phyloP scores from a whole-genome alignment of 176 grass and related monocot genomes.

The Elaeis guineensis region DNA sequence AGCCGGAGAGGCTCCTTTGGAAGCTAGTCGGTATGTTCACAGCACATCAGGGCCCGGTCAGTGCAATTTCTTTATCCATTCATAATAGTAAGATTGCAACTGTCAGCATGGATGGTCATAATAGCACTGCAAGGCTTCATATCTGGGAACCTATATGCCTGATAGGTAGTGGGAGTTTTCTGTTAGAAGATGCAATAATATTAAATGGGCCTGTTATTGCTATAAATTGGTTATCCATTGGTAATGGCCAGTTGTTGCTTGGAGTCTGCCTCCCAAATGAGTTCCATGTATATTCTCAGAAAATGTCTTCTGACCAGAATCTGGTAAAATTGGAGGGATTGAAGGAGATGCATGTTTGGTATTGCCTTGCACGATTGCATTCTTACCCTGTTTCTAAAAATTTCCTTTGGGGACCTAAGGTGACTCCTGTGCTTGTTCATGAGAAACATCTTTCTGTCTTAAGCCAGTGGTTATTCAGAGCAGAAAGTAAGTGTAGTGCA shows the following conservation, averaged over 20 bases:
- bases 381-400: slow-evolving; percentile 49
- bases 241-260: slow-evolving; percentile 69
- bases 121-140: slow-evolving; percentile 39
- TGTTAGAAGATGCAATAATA: slow-evolving; percentile 58
- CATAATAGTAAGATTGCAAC: slow-evolving; percentile 69
- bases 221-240: slow-evolving; percentile 70
- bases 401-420: slow-evolving; percentile 84
- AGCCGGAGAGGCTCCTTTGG: slow-evolving; percentile 44
- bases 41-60: slow-evolving; percentile 49
- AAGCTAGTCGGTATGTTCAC: slow-evolving; percentile 61
- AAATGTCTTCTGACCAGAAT: slow-evolving; percentile 38
- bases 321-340: slow-evolving; percentile 35
- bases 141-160: slow-evolving; percentile 77
- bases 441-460: slow-evolving; percentile 78
- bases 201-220: slow-evolving; percentile 53
- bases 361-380: slow-evolving; percentile 58
- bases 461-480: slow-evolving; percentile 44
- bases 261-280: slow-evolving; percentile 64
- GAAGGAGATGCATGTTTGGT: slow-evolving; percentile 57
- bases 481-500: slow-evolving; percentile 11
- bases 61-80: slow-evolving; percentile 47
- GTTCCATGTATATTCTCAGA: slow-evolving; percentile 70
- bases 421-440: slow-evolving; percentile 67
- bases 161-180: slow-evolving; percentile 48
- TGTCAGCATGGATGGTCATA: slow-evolving; percentile 34